Percentiles rank a stretch among this genome's conserved stretches.
These are phyloP conservation scores for Catharanthus roseus DNA, from an alignment of 257 asterid species.

Conservation along the genomic window DNA sequence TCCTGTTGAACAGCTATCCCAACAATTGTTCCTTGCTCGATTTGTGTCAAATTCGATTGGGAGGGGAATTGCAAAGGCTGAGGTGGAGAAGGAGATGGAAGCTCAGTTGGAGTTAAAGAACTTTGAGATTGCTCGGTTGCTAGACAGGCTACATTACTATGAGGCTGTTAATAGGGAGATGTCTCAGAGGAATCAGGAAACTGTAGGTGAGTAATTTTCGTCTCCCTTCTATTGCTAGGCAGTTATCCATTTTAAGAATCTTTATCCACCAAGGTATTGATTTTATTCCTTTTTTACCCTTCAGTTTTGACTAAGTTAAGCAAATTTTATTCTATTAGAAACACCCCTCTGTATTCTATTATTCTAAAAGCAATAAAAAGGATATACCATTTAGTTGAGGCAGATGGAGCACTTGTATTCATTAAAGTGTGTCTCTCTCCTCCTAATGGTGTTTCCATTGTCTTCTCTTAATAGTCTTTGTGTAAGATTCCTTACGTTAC, in stretches of 20 bases:
- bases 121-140: constrained; percentile 73
- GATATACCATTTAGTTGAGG: neutral
- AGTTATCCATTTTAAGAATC: neutral
- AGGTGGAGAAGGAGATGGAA: constrained; percentile 80
- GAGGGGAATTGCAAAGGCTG: constrained; percentile 89
- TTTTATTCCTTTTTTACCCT: neutral
- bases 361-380: neutral
- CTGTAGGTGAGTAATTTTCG: constrained; percentile 59
- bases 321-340: neutral
- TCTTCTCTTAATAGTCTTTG: neutral
- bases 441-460: neutral
- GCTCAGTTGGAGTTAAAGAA: constrained; percentile 68
- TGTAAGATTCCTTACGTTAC: neutral
- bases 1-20: constrained; percentile 51
- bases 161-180: constrained; percentile 94
- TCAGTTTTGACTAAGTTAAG: neutral
- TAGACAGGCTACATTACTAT: constrained; percentile 78
- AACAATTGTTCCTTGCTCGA: constrained; percentile 56
- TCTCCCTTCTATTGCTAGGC: neutral
- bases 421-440: neutral
- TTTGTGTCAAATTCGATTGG: constrained; percentile 73
- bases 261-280: neutral
- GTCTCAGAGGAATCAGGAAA: constrained; percentile 97
- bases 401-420: neutral
- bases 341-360: neutral